phyloP scores from a whole-genome alignment of 352 stramenopile species.

The Phytophthora constricta region DNA sequence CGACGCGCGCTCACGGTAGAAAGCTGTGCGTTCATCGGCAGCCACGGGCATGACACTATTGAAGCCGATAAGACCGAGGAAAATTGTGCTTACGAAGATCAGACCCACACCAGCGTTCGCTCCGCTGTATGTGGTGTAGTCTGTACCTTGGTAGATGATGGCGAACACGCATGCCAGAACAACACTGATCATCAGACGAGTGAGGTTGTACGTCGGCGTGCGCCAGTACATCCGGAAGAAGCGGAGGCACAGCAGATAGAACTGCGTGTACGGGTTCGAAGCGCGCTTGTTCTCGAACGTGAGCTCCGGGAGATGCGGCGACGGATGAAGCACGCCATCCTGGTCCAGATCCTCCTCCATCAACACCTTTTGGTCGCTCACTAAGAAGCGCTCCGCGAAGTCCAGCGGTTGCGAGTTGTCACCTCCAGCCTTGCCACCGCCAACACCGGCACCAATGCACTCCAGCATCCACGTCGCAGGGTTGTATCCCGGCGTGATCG shows the following conservation, averaged over 20 bases:
- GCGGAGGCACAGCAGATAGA: slow-evolving; percentile 44
- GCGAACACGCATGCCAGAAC: slow-evolving; percentile 74
- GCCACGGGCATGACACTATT: slow-evolving; percentile 77
- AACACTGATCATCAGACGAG: slow-evolving; percentile 59
- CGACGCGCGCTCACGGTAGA: slow-evolving; percentile 90
- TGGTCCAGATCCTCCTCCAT: slow-evolving; percentile 57
- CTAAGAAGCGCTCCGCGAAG: slow-evolving; percentile 39
- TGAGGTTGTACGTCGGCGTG: not conserved
- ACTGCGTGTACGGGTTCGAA: slow-evolving; percentile 27
- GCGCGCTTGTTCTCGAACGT: slow-evolving; percentile 54
- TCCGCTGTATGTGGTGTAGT: slow-evolving; percentile 54
- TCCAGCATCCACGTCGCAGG: slow-evolving; percentile 41
- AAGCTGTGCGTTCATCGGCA: slow-evolving; percentile 84
- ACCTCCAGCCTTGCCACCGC: slow-evolving; percentile 35
- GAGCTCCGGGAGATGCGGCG: slow-evolving; percentile 41
- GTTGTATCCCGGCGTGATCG: slow-evolving; percentile 68
- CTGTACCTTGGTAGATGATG: slow-evolving; percentile 68
- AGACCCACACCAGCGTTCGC: slow-evolving; percentile 69
- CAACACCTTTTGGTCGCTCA: slow-evolving; percentile 43
- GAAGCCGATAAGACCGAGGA: slow-evolving; percentile 50
- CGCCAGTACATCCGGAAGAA: slow-evolving; percentile 40
- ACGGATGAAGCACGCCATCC: slow-evolving; percentile 49
- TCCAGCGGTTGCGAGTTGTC: slow-evolving; percentile 28
- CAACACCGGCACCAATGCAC: slow-evolving; percentile 44
- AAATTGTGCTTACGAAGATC: slow-evolving; percentile 82